These are phyloP conservation scores for Pisolithus marmoratus DNA, from an alignment of 768 basidiomycete species.

Conservation along the genomic window DNA sequence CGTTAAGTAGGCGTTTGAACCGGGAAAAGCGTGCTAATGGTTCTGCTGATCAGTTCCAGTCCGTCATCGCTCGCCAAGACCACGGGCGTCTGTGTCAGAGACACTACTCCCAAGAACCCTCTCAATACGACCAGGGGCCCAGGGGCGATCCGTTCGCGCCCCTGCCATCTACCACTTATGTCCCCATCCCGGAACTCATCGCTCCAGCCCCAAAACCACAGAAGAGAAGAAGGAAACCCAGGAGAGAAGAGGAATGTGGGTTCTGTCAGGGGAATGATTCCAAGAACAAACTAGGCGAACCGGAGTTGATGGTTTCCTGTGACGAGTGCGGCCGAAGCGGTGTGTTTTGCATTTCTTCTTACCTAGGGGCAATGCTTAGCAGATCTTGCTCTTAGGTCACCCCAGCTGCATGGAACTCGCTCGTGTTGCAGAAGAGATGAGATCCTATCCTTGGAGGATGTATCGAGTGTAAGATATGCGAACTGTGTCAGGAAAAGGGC, in stretches of 20 bases:
- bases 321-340: conserved; percentile 80
- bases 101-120: conserved; percentile 28
- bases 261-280: conserved; percentile 68
- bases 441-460: conserved; percentile 82
- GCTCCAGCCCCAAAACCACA: conserved; percentile 37
- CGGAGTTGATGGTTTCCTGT: conserved; percentile 75
- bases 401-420: conserved; percentile 75
- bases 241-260: conserved; percentile 64
- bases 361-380: conserved; percentile 1
- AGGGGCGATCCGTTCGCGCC: conserved; percentile 83
- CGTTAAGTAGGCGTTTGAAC: conserved; percentile 25
- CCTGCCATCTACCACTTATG: conserved; percentile 47
- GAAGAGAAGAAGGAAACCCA: conserved; percentile 41
- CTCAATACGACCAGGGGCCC: conserved; percentile 66
- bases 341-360: conserved; percentile 27
- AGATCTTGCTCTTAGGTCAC: conserved; percentile 50
- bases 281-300: conserved; percentile 49
- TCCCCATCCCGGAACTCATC: conserved; percentile 41
- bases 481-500: conserved; percentile 78
- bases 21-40: conserved; percentile 15
- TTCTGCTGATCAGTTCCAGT: conserved; percentile 18
- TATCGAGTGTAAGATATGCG: conserved; percentile 88
- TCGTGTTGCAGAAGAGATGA: conserved; percentile 54
- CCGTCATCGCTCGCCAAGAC: conserved; percentile 27
- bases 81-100: conserved; percentile 9